Conservation (phyloP, 2,329 filamentous ascomycete species). For the Botrytis aclada region DNA sequence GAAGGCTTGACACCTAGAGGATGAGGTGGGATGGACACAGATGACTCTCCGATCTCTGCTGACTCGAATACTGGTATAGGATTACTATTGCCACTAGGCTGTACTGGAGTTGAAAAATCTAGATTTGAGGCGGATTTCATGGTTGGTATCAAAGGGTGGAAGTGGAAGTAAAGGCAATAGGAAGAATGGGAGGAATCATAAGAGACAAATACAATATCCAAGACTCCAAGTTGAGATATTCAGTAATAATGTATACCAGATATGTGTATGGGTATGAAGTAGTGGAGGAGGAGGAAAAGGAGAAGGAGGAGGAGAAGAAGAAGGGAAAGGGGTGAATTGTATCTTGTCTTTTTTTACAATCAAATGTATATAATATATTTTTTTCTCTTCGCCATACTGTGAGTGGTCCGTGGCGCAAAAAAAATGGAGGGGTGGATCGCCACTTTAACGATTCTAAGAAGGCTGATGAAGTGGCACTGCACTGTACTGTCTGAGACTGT, state of each 20-base stretch:
- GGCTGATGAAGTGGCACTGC: not conserved
- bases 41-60: slow-evolving; percentile 42
- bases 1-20: slow-evolving; percentile 81
- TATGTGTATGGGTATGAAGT: not conserved
- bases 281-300: not conserved
- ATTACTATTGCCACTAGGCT: slow-evolving; percentile 7
- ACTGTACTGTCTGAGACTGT: not conserved
- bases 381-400: not conserved
- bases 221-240: too few relatives aligned
- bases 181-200: not conserved
- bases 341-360: too few relatives aligned
- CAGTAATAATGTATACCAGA: not conserved
- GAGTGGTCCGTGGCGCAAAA: not conserved
- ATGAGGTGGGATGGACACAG: slow-evolving; percentile 66
- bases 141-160: not conserved
- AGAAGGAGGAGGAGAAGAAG: not conserved
- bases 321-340: not conserved
- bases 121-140: not conserved
- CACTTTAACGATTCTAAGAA: slow-evolving; percentile 1
- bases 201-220: not conserved
- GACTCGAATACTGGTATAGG: slow-evolving; percentile 21
- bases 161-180: not conserved
- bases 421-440: not conserved
- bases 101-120: not conserved
- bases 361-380: not conserved